Base-by-base conservation (phyloP, 257 asterid genomes). In the Henckelia pumila region DNA sequence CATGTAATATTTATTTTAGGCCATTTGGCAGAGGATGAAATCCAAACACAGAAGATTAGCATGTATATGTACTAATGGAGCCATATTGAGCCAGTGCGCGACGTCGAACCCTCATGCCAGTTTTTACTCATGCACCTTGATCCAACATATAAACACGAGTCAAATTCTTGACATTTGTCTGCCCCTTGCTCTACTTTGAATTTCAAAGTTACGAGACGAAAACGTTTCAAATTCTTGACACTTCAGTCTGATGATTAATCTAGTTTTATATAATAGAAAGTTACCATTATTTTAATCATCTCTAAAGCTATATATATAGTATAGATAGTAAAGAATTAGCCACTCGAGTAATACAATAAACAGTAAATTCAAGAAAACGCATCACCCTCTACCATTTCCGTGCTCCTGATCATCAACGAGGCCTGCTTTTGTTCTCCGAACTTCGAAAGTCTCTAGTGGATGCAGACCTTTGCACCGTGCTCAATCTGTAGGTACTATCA, bases 381-480 rank as follows among this genome's bases (percentile, higher is more conserved):
- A 3, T 23, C 49, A 63, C 13, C 32, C 7, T 33, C 29, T 63
- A 53, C 26, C 32, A 57, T 19, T 52, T 25, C 29, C 37, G 62
- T 11, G 44, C 26, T 35, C 75, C 73, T 75, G 83, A 71, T 61
- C 60, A 66, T 78, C 88, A 59, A 77, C 32, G 10, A 67, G 70
- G 72, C 62, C 66, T 63, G 61, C 61, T 77, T 73, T 64, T 68
- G n/a, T 71, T 77, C 44, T 79, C 80, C 63, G 66, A 56, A 49
- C 74, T 76, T 64, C 80, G 66, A 57, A 73, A 76, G 40, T 81
- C 88, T 77, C 86, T 78, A 11, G 81, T 79, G 29, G 95, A 89
- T 24, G 78, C 76, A 28, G 91, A 83, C 66, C 91, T 83, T 67
- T 75, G 89, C 7, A 77, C 83, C 50, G 49, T 68, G 73, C 72